Conservation (phyloP, 2,329 filamentous ascomycete species). For the Pyrenochaeta sp. region DNA sequence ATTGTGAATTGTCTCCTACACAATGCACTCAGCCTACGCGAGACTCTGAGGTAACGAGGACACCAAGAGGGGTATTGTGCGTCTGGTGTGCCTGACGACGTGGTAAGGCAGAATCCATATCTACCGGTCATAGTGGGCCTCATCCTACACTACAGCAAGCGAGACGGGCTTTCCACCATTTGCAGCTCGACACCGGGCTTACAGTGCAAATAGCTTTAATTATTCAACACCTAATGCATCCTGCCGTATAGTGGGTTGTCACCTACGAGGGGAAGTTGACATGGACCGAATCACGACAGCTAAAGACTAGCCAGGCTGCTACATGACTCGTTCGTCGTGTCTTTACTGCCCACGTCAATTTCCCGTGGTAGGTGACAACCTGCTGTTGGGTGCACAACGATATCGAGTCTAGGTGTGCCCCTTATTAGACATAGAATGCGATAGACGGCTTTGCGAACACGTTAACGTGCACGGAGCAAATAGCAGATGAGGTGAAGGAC, state of each 20-base stretch:
- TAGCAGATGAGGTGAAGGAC: too few relatives aligned
- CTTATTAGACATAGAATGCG: too few relatives aligned
- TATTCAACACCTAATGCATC: background rate
- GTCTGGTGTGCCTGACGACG: background rate
- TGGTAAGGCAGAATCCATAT: constrained; percentile 1
- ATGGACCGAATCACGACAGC: too few relatives aligned
- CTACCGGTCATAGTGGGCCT: constrained; percentile 1
- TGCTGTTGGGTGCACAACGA: too few relatives aligned
- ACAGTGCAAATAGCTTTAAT: background rate
- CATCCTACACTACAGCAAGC: background rate
- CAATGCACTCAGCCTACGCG: background rate
- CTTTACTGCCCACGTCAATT: too few relatives aligned
- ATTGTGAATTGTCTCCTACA: background rate
- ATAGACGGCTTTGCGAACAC: too few relatives aligned
- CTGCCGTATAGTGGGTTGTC: background rate
- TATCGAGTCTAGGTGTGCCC: too few relatives aligned
- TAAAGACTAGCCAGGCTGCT: too few relatives aligned
- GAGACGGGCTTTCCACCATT: background rate
- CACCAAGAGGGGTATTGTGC: background rate
- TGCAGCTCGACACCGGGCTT: background rate
- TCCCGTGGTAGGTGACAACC: too few relatives aligned
- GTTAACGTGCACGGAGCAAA: too few relatives aligned
- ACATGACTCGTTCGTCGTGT: too few relatives aligned
- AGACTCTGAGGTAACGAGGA: background rate
- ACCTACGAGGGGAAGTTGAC: too few relatives aligned